Percentiles rank a stretch among this genome's conserved stretches.
These are phyloP conservation scores for Macadamia tetraphylla DNA, from an alignment of 164 flowering plant genomes.

Conservation along the genomic window DNA sequence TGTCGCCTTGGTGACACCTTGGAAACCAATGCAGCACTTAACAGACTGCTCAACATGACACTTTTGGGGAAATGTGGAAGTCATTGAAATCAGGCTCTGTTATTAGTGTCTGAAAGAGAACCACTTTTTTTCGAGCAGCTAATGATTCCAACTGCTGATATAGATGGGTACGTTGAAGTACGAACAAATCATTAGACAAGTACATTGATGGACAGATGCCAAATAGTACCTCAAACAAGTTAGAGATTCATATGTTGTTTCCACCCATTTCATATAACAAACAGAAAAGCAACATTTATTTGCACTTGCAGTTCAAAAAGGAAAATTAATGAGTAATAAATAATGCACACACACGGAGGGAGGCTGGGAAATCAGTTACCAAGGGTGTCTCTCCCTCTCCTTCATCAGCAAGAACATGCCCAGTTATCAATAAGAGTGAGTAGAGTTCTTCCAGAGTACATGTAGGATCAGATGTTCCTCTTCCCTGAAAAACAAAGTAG, in stretches of 20 bases:
- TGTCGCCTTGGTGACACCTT: no score
- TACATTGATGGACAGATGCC: not conserved
- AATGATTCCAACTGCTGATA: not conserved
- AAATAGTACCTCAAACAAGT: not conserved
- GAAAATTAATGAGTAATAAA: not conserved
- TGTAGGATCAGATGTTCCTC: slow-evolving; percentile 65
- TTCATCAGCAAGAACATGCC: slow-evolving; percentile 95
- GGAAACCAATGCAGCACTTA: no score
- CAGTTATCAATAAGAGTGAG: slow-evolving; percentile 70
- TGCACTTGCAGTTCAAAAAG: not conserved
- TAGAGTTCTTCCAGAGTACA: slow-evolving; percentile 80
- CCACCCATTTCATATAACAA: no score
- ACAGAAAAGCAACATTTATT: not conserved
- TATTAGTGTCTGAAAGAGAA: not conserved
- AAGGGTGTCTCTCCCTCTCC: slow-evolving; percentile 91
- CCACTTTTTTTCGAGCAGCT: not conserved
- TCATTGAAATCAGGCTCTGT: not conserved
- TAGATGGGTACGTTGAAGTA: not conserved
- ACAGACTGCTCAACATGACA: not conserved
- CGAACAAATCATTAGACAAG: not conserved
- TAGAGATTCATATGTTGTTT: no score
- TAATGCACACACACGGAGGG: not conserved
- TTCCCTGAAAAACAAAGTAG: slow-evolving; percentile 40
- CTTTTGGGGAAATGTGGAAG: no score
- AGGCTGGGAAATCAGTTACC: slow-evolving; percentile 36